A percentile compares a stretch with the other conserved stretches of the same genome.
Conservation (phyloP, 345 rosid genomes). For the Linum usitatissimum region DNA sequence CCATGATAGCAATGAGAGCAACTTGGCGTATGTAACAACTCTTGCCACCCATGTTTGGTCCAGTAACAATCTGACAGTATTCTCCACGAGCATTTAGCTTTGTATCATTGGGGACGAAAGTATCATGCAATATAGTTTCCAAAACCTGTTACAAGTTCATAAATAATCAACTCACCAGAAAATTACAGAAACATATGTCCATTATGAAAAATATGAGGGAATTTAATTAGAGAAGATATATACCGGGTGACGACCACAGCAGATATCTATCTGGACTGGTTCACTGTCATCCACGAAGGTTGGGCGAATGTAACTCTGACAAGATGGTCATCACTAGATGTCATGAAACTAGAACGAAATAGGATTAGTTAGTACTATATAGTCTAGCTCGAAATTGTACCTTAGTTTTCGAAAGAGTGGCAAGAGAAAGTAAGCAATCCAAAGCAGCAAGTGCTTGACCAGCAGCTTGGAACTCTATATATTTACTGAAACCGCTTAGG, state of each 20-base stretch:
- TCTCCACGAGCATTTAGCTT: conserved; percentile 51
- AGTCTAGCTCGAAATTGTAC: conserved; percentile 18
- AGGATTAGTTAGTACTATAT: conserved; percentile 1
- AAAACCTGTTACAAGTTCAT: conserved; percentile 45
- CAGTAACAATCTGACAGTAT: conserved; percentile 81
- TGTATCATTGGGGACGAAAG: conserved; percentile 85
- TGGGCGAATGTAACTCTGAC: conserved; percentile 71
- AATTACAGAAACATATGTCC: neutral
- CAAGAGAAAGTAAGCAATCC: conserved; percentile 85
- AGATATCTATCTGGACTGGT: conserved; percentile 61
- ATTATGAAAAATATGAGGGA: neutral
- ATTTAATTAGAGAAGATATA: conserved; percentile 10
- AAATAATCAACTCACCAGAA: conserved; percentile 1
- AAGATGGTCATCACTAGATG: conserved; percentile 3
- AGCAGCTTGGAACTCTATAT: conserved; percentile 64
- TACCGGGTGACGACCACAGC: conserved; percentile 90
- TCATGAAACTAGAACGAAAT: conserved; percentile 11
- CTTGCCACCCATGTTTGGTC: conserved; percentile 99
- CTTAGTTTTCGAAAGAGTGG: conserved; percentile 74
- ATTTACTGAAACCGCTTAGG: conserved; percentile 47
- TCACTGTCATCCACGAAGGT: conserved; percentile 49
- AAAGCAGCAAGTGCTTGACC: conserved; percentile 77
- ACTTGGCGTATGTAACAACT: conserved; percentile 98
- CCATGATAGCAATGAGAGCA: conserved; percentile 80
- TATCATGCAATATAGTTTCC: conserved; percentile 62